Percentiles rank a stretch among this genome's conserved stretches.
Conservation (phyloP, 768 basidiomycete genomes). For the Tylopilus rubrobrunneus region DNA sequence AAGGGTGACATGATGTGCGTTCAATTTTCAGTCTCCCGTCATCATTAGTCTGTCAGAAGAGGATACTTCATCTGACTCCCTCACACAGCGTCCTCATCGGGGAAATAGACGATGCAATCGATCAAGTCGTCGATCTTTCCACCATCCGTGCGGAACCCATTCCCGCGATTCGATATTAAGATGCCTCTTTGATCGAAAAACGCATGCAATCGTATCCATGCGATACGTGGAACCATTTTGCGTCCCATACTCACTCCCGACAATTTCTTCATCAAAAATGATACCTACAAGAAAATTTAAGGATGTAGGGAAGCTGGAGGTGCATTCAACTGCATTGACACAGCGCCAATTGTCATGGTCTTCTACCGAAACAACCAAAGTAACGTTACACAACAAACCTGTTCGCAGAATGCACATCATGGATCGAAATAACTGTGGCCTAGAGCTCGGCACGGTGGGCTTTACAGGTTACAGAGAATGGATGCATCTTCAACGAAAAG, state of each 20-base stretch:
- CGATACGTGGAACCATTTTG: background rate
- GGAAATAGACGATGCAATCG: constrained; percentile 81
- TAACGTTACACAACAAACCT: too few species aligned
- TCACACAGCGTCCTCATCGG: constrained; percentile 64
- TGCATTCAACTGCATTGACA: too few species aligned
- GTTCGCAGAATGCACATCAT: too few species aligned
- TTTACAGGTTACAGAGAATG: too few species aligned
- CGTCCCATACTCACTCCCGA: background rate
- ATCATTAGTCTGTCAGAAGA: background rate
- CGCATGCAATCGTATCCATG: background rate
- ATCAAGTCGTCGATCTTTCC: constrained; percentile 68
- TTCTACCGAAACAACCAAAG: too few species aligned
- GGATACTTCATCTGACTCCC: constrained; percentile 2
- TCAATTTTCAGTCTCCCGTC: background rate
- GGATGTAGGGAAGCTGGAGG: too few species aligned
- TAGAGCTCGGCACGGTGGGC: too few species aligned
- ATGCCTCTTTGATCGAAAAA: constrained; percentile 1
- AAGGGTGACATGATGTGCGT: constrained; percentile 98
- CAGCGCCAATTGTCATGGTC: too few species aligned
- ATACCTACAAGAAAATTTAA: too few species aligned
- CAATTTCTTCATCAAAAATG: too few species aligned
- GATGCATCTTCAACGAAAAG: too few species aligned
- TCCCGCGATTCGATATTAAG: constrained; percentile 70
- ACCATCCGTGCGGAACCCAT: constrained; percentile 87
- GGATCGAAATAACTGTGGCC: too few species aligned